Conservation (phyloP, 345 rosid species). For the Zanthoxylum bungeanum region DNA sequence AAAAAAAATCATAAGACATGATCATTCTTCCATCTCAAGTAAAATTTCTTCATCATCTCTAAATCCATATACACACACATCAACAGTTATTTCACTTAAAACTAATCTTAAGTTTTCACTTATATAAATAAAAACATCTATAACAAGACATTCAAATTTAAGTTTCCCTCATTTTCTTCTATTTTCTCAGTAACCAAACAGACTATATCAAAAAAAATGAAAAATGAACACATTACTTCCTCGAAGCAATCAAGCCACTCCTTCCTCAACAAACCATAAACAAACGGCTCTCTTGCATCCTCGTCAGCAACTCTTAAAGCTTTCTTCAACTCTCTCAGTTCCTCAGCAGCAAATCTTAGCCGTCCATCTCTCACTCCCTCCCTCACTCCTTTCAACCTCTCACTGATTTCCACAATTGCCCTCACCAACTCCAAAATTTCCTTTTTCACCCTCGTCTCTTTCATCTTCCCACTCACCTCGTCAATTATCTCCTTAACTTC, state of each 20-base stretch:
- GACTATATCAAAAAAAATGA: background rate
- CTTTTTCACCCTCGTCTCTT: conserved; percentile 58
- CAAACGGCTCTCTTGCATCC: conserved; percentile 68
- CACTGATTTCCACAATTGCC: conserved; percentile 54
- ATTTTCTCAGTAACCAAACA: background rate
- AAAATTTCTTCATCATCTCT: background rate
- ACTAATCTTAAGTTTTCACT: background rate
- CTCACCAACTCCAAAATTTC: conserved; percentile 62
- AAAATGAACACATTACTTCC: conserved; percentile 54
- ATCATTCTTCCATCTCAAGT: background rate
- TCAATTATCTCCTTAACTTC: conserved; percentile 59
- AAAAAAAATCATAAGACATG: background rate
- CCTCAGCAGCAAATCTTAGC: conserved; percentile 73
- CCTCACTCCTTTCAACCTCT: conserved; percentile 59
- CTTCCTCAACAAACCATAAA: conserved; percentile 61
- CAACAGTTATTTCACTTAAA: background rate
- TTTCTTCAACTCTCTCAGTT: conserved; percentile 58
- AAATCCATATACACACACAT: background rate
- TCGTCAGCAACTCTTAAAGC: conserved; percentile 67
- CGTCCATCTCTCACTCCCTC: conserved; percentile 56
- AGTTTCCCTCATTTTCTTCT: background rate
- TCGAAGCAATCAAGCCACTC: conserved; percentile 85
- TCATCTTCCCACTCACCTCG: conserved; percentile 51
- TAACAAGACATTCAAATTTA: conserved; percentile 1
- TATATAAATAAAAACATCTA: background rate